A percentile compares a stretch with the other conserved stretches of the same genome.
phyloP scores from a whole-genome alignment of 495 filamentous ascomycete species.

The Cairneyella variabilis region DNA sequence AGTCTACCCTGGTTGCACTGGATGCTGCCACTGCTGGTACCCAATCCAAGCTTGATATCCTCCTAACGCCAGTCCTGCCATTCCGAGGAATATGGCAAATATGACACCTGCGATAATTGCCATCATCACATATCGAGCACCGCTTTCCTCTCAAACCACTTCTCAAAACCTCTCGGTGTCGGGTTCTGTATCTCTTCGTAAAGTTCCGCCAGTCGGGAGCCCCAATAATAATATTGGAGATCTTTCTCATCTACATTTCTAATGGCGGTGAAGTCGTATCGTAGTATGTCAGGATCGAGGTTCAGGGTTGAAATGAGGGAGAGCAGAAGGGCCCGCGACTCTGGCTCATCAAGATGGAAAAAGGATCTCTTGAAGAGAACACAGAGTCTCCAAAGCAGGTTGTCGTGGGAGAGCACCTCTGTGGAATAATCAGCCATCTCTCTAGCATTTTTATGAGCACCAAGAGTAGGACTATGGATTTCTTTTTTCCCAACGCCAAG shows the following conservation, averaged over 20 bases:
- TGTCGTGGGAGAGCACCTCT: slow-evolving; percentile 27
- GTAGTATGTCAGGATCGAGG: slow-evolving; percentile 32
- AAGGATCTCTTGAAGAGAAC: slow-evolving; percentile 34
- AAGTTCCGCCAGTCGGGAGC: slow-evolving; percentile 28
- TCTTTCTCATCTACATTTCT: slow-evolving; percentile 29
- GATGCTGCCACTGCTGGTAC: slow-evolving; percentile 30
- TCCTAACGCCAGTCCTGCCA: slow-evolving; percentile 24
- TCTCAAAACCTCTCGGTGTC: slow-evolving; percentile 30
- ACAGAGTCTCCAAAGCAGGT: slow-evolving; percentile 32
- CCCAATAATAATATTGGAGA: slow-evolving; percentile 32
- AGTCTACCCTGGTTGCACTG: too few relatives aligned
- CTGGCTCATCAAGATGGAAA: slow-evolving; percentile 33
- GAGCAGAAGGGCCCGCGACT: slow-evolving; percentile 27
- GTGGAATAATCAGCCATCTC: too few relatives aligned
- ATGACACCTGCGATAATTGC: slow-evolving; percentile 34
- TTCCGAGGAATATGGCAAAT: slow-evolving; percentile 28
- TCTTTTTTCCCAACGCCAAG: background rate
- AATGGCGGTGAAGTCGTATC: slow-evolving; percentile 28
- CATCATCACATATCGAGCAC: slow-evolving; percentile 35
- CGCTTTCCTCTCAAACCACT: slow-evolving; percentile 35
- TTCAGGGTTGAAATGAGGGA: slow-evolving; percentile 23
- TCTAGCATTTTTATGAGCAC: too few relatives aligned
- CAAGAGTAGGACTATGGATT: too few relatives aligned
- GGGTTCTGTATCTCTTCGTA: slow-evolving; percentile 35
- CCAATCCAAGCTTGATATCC: slow-evolving; percentile 31